These are phyloP conservation scores for Ogataea polymorpha DNA, from an alignment of 805 yeast species.

Conservation along the genomic window DNA sequence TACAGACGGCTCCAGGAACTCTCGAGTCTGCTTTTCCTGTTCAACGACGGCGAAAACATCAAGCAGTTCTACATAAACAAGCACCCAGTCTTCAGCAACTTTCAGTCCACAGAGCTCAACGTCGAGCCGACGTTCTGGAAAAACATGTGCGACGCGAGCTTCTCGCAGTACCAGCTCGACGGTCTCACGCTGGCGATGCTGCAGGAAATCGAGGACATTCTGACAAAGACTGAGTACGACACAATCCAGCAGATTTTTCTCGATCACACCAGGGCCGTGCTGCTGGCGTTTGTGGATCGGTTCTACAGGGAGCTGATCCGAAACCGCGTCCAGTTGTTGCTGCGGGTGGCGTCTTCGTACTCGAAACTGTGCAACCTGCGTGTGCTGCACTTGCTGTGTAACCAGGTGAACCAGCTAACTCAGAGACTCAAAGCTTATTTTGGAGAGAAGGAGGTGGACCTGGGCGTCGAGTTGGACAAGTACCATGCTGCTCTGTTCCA, in stretches of 20 bases:
- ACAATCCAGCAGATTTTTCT: conserved; percentile 68
- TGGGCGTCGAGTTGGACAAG: conserved; percentile 59
- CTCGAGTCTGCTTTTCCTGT: conserved; percentile 71
- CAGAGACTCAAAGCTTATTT: conserved; percentile 64
- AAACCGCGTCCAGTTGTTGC: conserved; percentile 51
- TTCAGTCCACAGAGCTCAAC: conserved; percentile 31
- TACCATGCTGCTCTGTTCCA: conserved; percentile 70
- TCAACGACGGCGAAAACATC: conserved; percentile 81
- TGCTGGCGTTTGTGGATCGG: conserved; percentile 69
- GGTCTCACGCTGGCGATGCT: conserved; percentile 50
- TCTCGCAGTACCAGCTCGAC: conserved; percentile 47
- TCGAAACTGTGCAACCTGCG: conserved; percentile 74
- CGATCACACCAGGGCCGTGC: conserved; percentile 55
- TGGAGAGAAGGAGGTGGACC: conserved; percentile 42
- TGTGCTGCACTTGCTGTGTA: conserved; percentile 64
- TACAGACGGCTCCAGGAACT: conserved; percentile 69
- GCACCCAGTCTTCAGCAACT: conserved; percentile 62
- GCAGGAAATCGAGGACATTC: conserved; percentile 53
- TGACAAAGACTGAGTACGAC: conserved; percentile 63
- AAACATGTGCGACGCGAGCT: conserved; percentile 56
- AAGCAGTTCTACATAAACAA: conserved; percentile 79
- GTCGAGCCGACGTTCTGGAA: conserved; percentile 49
- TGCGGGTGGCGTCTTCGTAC: conserved; percentile 60
- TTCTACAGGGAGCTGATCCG: conserved; percentile 70
- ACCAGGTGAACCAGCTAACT: conserved; percentile 55